phyloP scores from a whole-genome alignment of 164 flowering plant species.

The Umbellularia californica region DNA sequence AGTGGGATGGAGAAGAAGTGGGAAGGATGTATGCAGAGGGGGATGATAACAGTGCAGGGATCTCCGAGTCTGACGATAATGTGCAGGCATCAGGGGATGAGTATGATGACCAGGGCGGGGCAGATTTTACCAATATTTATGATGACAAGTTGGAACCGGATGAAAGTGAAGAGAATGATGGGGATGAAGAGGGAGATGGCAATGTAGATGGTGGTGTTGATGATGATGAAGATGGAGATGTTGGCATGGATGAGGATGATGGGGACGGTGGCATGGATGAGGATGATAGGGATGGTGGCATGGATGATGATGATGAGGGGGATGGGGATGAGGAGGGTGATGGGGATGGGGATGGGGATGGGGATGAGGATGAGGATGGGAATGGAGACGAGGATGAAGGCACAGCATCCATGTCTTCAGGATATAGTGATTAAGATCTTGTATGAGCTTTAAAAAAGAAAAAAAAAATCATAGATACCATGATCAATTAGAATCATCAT shows the following conservation, averaged over 20 bases:
- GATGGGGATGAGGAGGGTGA: constrained; percentile 25
- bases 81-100: constrained; percentile 47
- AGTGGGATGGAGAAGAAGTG: constrained; percentile 35
- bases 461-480: not conserved
- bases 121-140: constrained; percentile 22
- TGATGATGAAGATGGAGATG: constrained; percentile 29
- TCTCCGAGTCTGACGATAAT: constrained; percentile 50
- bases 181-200: constrained; percentile 17
- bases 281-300: constrained; percentile 24
- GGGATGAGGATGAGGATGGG: constrained; percentile 9
- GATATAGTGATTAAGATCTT: constrained; percentile 46
- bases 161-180: constrained; percentile 38
- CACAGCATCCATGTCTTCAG: constrained; percentile 43
- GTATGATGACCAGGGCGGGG: constrained; percentile 31
- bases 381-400: constrained; percentile 36
- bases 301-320: constrained; percentile 21
- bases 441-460: not conserved
- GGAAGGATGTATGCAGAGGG: constrained; percentile 25
- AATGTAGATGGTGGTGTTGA: constrained; percentile 20
- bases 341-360: constrained; percentile 17
- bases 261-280: constrained; percentile 26
- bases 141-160: constrained; percentile 26
- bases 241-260: constrained; percentile 18
- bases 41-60: constrained; percentile 34
- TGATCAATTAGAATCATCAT: constrained; percentile 1